phyloP scores from a whole-genome alignment of 768 basidiomycete species.

The Leccinum uliginosum region DNA sequence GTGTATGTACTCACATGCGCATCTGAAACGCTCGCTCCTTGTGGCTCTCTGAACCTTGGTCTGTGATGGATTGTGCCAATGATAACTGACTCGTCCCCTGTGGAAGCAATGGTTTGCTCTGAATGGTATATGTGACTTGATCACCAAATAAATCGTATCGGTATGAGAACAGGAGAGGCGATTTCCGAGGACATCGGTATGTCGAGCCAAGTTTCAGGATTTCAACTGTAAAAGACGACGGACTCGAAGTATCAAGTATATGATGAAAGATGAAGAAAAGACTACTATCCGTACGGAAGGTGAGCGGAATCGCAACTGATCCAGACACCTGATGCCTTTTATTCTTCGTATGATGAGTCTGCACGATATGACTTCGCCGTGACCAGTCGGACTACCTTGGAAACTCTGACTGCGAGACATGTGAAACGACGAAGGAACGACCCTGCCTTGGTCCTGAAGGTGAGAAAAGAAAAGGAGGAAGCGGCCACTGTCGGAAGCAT shows the following conservation, averaged over 20 bases:
- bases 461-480: slow-evolving; percentile 7
- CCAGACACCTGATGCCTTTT: not conserved
- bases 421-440: slow-evolving; percentile 6
- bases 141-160: not conserved
- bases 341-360: not conserved
- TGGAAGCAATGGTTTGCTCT: slow-evolving; percentile 5
- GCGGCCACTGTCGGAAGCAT: not conserved
- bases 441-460: slow-evolving; percentile 7
- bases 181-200: slow-evolving; percentile 17
- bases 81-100: slow-evolving; percentile 2
- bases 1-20: not conserved
- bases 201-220: not conserved
- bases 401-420: slow-evolving; percentile 6
- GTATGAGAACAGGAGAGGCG: not conserved
- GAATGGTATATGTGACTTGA: slow-evolving; percentile 2
- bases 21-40: slow-evolving; percentile 4
- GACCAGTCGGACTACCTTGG: not conserved
- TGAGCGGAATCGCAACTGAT: not conserved
- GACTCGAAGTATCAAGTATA: not conserved
- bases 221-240: not conserved
- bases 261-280: not conserved
- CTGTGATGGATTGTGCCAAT: not conserved
- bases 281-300: not conserved
- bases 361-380: not conserved
- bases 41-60: slow-evolving; percentile 2